Evolutionary conservation across 1,284 basidiomycete genomes (phyloP), one percentile per base, ranked within the genome.

Genomic region (Sporisorium exsertum): DNA sequence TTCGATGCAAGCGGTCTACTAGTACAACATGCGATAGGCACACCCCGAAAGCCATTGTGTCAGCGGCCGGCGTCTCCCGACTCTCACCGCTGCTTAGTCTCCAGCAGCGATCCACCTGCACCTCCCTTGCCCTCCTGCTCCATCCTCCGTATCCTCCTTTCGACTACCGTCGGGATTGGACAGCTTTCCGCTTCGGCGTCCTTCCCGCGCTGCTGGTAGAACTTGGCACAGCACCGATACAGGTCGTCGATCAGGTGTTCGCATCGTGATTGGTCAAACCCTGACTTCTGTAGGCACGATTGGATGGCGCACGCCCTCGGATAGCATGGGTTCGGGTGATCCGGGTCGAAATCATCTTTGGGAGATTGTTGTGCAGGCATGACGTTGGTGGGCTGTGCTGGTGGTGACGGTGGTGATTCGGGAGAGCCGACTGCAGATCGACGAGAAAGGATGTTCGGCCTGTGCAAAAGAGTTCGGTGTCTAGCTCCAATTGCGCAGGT

Each of bases 251-350:
- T 72, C 33, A 82, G 62, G 42, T 72, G 54, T 42, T 82, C 72
- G 61, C 83, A 85, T n/a, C 71, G 72, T 5, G 80, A 72, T 52
- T 84, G 83, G 51, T 83, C 64, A 59, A 72, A 83, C 49, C 70
- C 70, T 16, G 75, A 70, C 35, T 72, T 77, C 52, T 83, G 79
- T 27, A 85, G 72, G 61, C 83, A 85, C 10, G 62, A 58, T 45
- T 85, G 83, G 43, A 85, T 81, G 8, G 68, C 76, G 65, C 83
- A 85, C 12, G 82, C 82, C 26, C 65, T 51, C 6, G 80, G 76
- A 64, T 84, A 77, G 74, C 83, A 84, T 26, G 81, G 81, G 35
- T 80, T 79, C 16, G 77, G 67, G 22, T 79, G 65, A 0, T 55
- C 52, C 29, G 65, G 58, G 33, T 72, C 68, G 2, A 76, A 58